Percentiles rank a stretch among this genome's conserved stretches.
Evolutionary conservation across 108 stramenopile species (phyloP).

Genomic region (Aureococcus anophagefferens): DNA sequence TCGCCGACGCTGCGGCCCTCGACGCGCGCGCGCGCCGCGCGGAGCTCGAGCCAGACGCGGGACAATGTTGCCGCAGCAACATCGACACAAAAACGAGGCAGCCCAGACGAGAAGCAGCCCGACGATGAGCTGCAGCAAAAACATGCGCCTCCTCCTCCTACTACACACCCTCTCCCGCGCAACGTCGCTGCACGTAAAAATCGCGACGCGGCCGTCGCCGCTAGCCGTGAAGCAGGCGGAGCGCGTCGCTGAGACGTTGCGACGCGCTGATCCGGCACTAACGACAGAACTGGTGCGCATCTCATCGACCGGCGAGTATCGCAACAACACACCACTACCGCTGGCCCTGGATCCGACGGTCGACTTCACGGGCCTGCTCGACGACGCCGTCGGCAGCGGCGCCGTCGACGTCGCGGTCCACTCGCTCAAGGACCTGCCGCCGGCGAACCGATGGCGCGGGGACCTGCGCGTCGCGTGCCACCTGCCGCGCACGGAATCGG

Average conservation of each 20-base stretch:
- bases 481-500: background rate
- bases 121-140: too few species aligned
- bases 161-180: too few species aligned
- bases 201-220: slow-evolving; percentile 16
- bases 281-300: slow-evolving; percentile 12
- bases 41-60: too few species aligned
- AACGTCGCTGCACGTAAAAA: too few species aligned
- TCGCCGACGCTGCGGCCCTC: too few species aligned
- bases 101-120: too few species aligned
- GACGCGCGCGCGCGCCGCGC: too few species aligned
- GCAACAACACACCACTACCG: slow-evolving; percentile 10
- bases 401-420: slow-evolving; percentile 20
- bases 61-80: too few species aligned
- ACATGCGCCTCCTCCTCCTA: too few species aligned
- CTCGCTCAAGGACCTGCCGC: slow-evolving; percentile 25
- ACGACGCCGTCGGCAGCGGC: slow-evolving; percentile 16
- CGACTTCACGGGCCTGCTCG: slow-evolving; percentile 22
- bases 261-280: slow-evolving; percentile 1
- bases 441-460: slow-evolving; percentile 13
- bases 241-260: background rate
- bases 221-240: slow-evolving; percentile 15
- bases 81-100: too few species aligned
- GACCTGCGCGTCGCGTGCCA: slow-evolving; percentile 9
- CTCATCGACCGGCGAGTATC: slow-evolving; percentile 10
- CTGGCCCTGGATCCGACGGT: slow-evolving; percentile 15